phyloP scores from a whole-genome alignment of 352 stramenopile genomes.

The Phytophthora tentaculata region DNA sequence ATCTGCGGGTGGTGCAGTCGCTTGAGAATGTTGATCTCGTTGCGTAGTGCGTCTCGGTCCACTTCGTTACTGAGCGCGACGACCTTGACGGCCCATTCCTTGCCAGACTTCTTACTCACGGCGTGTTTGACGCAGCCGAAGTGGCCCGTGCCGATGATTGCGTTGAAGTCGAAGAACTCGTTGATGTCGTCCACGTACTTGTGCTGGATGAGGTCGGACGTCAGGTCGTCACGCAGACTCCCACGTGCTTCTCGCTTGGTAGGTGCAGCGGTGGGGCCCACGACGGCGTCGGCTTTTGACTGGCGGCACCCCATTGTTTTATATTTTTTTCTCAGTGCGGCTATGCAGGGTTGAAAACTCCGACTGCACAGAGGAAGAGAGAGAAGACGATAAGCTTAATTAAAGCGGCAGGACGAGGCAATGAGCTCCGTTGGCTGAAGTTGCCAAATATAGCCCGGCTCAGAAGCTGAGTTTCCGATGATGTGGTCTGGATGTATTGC shows the following conservation, averaged over 20 bases:
- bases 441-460: conserved; percentile 23
- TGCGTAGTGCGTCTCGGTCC: conserved; percentile 75
- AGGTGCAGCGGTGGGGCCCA: conserved; percentile 38
- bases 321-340: not conserved
- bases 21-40: conserved; percentile 83
- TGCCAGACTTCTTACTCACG: conserved; percentile 64
- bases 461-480: not conserved
- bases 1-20: conserved; percentile 84
- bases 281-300: conserved; percentile 55
- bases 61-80: conserved; percentile 75
- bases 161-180: conserved; percentile 67
- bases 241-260: conserved; percentile 21
- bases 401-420: not conserved
- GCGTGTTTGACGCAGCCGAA: conserved; percentile 77
- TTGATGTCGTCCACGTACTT: conserved; percentile 72
- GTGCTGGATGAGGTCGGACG: conserved; percentile 80
- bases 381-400: conserved; percentile 1
- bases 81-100: conserved; percentile 82
- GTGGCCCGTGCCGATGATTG: conserved; percentile 71
- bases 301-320: conserved; percentile 64
- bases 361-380: conserved; percentile 22
- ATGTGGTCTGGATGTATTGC: not conserved
- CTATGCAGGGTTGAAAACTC: conserved; percentile 13
- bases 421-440: not conserved
- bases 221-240: conserved; percentile 73